Evolutionary conservation across 169 alveolate genomes (phyloP).

Genomic region (Plasmodium inui): DNA sequence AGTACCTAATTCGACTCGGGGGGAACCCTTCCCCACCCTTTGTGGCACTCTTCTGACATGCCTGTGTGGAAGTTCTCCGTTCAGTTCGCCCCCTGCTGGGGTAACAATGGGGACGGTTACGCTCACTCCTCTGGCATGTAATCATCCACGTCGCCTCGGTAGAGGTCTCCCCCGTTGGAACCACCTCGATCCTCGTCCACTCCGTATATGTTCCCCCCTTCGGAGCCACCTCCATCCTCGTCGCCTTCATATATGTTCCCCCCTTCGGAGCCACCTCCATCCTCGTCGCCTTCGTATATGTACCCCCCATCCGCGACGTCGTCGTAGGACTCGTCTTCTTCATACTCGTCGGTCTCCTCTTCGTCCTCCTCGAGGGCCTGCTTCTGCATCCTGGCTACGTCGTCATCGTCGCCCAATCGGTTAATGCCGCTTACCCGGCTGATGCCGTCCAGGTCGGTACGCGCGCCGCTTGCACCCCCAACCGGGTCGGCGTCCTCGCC

Average conservation of each 20-base stretch:
- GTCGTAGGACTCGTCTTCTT: constrained; percentile 19
- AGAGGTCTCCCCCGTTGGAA: constrained; percentile 13
- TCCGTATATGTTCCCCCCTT: too few relatives aligned
- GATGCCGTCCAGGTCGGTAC: background rate
- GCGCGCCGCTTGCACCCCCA: background rate
- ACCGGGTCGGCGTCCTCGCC: background rate
- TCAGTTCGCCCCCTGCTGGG: background rate
- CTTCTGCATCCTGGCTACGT: background rate
- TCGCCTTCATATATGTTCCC: constrained; percentile 52
- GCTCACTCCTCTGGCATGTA: constrained; percentile 21
- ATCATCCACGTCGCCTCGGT: constrained; percentile 60
- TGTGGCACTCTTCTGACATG: background rate
- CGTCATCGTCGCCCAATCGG: background rate
- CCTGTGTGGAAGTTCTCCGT: background rate
- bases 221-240: constrained; percentile 19
- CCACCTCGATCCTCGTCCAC: background rate
- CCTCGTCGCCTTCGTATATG: background rate
- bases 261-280: background rate
- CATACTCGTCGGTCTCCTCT: constrained; percentile 8
- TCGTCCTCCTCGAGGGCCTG: background rate
- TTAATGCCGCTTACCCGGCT: background rate
- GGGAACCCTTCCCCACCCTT: background rate
- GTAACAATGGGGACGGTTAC: background rate
- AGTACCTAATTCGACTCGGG: background rate
- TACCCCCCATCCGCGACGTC: constrained; percentile 33